These are phyloP conservation scores for Trichophyton rubrum DNA, from an alignment of 2,329 filamentous ascomycete genomes.

Conservation along the genomic window DNA sequence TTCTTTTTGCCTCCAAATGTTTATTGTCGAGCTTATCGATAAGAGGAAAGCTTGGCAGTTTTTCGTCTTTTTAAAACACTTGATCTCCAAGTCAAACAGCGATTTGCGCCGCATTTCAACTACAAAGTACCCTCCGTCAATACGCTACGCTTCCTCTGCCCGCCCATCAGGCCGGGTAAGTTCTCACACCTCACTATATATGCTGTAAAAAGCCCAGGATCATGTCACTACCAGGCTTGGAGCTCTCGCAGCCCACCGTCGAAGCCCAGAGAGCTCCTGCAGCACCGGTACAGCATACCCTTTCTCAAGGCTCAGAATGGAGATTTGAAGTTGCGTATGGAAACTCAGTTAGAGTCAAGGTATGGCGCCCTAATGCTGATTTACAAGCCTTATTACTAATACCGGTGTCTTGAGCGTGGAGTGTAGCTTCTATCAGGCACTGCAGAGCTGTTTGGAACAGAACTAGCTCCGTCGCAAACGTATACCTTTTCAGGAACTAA, in stretches of 20 bases:
- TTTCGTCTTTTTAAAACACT: neutral
- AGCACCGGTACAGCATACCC: conserved; percentile 36
- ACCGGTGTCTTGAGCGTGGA: conserved; percentile 24
- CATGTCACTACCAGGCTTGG: conserved; percentile 65
- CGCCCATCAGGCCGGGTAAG: neutral
- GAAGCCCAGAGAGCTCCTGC: conserved; percentile 27
- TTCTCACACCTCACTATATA: neutral
- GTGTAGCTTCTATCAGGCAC: conserved; percentile 60
- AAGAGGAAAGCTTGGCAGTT: neutral
- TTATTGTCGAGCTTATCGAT: neutral
- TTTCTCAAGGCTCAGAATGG: conserved; percentile 61
- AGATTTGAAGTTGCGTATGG: conserved; percentile 58
- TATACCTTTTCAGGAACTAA: conserved; percentile 76
- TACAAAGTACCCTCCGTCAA: too few species aligned
- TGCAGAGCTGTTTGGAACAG: conserved; percentile 88
- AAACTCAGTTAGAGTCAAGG: conserved; percentile 42
- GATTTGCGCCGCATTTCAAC: neutral
- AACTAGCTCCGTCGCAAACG: conserved; percentile 66
- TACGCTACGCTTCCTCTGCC: too few species aligned
- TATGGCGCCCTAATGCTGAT: conserved; percentile 18
- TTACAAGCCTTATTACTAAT: neutral
- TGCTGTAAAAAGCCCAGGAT: conserved; percentile 13
- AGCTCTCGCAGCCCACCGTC: conserved; percentile 52
- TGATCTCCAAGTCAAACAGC: neutral
- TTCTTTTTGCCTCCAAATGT: neutral